Conservation (phyloP, 306 rosid genomes). For the Vachellia collinsii region DNA sequence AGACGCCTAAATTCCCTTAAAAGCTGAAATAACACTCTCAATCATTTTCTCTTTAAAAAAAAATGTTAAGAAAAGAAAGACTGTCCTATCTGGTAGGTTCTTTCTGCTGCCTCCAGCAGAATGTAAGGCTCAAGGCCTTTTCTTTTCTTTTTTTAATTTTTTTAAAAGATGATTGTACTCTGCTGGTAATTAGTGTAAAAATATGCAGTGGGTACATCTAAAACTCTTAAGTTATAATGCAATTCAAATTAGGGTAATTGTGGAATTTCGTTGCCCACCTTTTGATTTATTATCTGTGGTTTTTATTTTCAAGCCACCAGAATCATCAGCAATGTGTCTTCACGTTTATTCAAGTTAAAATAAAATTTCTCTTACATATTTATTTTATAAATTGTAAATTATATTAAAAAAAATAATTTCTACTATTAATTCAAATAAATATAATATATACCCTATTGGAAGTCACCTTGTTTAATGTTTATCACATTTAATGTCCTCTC, state of each 20-base stretch:
- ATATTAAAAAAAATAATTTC: too few species aligned
- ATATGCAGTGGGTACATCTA: slow-evolving; percentile 42
- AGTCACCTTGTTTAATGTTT: too few species aligned
- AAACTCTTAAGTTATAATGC: slow-evolving; percentile 43
- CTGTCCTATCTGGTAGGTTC: slow-evolving; percentile 28
- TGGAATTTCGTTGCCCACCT: slow-evolving; percentile 33
- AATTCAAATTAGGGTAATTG: slow-evolving; percentile 42
- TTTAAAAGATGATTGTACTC: slow-evolving; percentile 49
- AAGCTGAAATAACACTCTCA: slow-evolving; percentile 46
- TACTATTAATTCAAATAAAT: too few species aligned
- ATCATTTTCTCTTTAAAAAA: slow-evolving; percentile 26
- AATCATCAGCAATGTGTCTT: too few species aligned
- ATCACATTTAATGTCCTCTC: too few species aligned
- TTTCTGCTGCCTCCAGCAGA: slow-evolving; percentile 45
- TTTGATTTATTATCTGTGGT: background rate
- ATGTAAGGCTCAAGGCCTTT: slow-evolving; percentile 30
- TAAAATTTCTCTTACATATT: too few species aligned
- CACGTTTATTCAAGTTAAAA: too few species aligned
- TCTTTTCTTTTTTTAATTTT: background rate
- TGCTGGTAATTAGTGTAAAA: slow-evolving; percentile 65
- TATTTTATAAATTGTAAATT: too few species aligned
- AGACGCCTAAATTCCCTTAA: slow-evolving; percentile 81
- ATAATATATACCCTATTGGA: too few species aligned
- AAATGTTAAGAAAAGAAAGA: slow-evolving; percentile 22
- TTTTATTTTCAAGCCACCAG: too few species aligned